Evolutionary conservation across 371 early-diverging fungal genomes (phyloP), one percentile per base, ranked within the genome.

Genomic region (Coemansia sp.): DNA sequence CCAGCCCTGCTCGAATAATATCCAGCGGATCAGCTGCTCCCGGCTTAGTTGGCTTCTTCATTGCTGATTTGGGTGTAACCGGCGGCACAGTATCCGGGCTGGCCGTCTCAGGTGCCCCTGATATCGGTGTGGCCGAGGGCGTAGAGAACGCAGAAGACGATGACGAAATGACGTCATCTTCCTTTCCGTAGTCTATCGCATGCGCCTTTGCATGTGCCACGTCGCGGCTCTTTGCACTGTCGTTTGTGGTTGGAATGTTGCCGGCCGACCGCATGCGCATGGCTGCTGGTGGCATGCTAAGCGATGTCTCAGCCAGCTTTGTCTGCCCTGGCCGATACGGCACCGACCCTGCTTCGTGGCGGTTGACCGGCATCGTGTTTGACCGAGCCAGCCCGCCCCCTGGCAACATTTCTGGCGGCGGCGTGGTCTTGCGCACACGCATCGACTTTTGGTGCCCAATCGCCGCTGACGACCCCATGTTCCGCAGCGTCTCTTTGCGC

Each of bases 1-100:
- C 80, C 23, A 81, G 60, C 17, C 81, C 81, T 0, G 80, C 80
- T 9, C 76, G 66, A 19, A 81, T 81, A 19, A 81, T 81, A 49
- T 81, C 81, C 39, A 81, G 67, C 6, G 81, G 81, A 57, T 81
- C 81, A 36, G 66, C 67, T 3, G 60, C 63, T 2, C 61, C 67
- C n/a, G 58, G 61, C 41, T 59, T 57, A 2, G 39, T 53, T 0
- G 72, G 29, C 61, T 61, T 78, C 17, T 73, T 69, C 41, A 66
- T 40, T 7, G 73, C 77, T 2, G 77, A 62, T 19, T 66, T 70
- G 4, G 66, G 75, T 64, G 55, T 32, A 3, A 5, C 40, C 1
- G 69, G 58, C n/a, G 58, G 55, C 23, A 32, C 32, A 32, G 7
- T 32, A 32, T 32, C 32, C 9, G 32, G 32, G 1, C 32, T 32